Evolutionary conservation across 2,329 filamentous ascomycete genomes (phyloP).

Genomic region (Bipolaris zeicola): DNA sequence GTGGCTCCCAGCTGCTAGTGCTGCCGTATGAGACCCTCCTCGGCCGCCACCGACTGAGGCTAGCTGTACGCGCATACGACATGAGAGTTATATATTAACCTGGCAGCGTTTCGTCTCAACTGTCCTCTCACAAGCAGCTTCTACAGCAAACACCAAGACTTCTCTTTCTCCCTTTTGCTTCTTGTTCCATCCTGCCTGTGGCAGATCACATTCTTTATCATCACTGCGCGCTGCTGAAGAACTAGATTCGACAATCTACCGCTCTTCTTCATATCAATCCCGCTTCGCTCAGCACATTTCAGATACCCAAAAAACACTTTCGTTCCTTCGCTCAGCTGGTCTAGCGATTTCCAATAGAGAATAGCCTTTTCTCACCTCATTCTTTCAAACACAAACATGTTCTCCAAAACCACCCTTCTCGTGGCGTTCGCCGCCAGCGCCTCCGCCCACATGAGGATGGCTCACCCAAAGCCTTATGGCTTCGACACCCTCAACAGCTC

Average conservation of each 20-base stretch:
- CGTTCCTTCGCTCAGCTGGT: constrained; percentile 45
- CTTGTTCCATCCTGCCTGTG: constrained; percentile 42
- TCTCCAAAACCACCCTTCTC: constrained; percentile 59
- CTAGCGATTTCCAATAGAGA: constrained; percentile 42
- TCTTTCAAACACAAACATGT: constrained; percentile 48
- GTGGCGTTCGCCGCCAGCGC: constrained; percentile 62
- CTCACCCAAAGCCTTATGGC: constrained; percentile 67
- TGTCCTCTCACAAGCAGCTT: constrained; percentile 31
- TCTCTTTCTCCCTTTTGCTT: constrained; percentile 25
- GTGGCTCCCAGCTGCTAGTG: constrained; percentile 24
- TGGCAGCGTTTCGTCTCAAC: constrained; percentile 19
- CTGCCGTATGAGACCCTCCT: constrained; percentile 21
- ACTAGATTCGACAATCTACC: constrained; percentile 27
- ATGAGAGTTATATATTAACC: constrained; percentile 28
- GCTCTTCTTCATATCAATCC: constrained; percentile 7
- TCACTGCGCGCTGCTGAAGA: constrained; percentile 28
- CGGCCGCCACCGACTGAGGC: constrained; percentile 23
- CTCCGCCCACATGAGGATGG: constrained; percentile 79
- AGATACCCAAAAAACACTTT: constrained; percentile 22
- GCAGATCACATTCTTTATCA: constrained; percentile 44
- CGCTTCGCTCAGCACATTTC: constrained; percentile 11
- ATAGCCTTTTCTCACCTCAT: constrained; percentile 23
- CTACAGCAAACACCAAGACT: constrained; percentile 32
- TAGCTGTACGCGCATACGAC: constrained; percentile 21
- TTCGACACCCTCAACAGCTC: constrained; percentile 60